Evolutionary conservation across 148 eudicot species (phyloP).

Genomic region (Vaccinium myrtillus): DNA sequence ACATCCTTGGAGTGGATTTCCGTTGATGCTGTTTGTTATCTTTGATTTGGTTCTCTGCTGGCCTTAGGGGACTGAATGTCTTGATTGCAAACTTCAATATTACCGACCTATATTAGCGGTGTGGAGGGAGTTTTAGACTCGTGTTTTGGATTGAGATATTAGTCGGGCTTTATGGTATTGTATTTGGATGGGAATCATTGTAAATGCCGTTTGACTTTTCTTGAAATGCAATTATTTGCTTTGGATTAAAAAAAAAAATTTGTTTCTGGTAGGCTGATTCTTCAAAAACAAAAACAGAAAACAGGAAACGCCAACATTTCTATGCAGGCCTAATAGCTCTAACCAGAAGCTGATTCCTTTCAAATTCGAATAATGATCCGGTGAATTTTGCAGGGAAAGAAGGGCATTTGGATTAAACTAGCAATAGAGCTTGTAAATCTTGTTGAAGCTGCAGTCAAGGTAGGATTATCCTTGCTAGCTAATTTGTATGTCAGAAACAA

Average conservation of each 20-base stretch:
- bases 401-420: slow-evolving; percentile 65
- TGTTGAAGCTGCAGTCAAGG: slow-evolving; percentile 53
- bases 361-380: background rate
- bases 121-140: no score
- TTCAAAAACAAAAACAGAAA: background rate
- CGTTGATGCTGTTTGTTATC: no score
- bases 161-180: no score
- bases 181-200: no score
- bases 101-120: no score
- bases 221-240: no score
- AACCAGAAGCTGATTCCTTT: background rate
- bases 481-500: background rate
- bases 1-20: no score
- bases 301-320: background rate
- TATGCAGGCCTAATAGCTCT: background rate
- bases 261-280: background rate
- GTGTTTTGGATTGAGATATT: no score
- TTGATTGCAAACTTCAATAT: no score
- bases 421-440: slow-evolving; percentile 59
- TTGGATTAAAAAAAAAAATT: background rate
- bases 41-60: no score
- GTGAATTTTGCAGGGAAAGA: slow-evolving; percentile 54
- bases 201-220: no score
- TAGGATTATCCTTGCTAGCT: background rate
- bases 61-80: no score